Evolutionary conservation across 805 yeast species (phyloP).

Genomic region (Kurtzmaniella cleridarum): DNA sequence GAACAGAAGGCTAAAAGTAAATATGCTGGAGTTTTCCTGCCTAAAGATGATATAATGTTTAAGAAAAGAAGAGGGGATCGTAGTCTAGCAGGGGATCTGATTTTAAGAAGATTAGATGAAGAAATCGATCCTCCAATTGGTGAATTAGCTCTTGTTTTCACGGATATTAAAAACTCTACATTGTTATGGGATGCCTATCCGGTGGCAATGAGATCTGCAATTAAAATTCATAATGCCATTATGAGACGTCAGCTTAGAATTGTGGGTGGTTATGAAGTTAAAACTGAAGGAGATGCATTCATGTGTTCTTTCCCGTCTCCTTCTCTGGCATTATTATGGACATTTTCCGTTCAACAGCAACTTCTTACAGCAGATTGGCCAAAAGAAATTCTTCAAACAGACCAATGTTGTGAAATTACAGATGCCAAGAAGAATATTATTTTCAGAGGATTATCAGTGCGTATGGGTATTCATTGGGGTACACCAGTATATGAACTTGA

Average conservation of each 20-base stretch:
- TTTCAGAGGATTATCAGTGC: constrained; percentile 85
- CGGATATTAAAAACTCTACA: constrained; percentile 95
- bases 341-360: constrained; percentile 86
- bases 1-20: constrained; percentile 37
- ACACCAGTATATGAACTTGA: constrained; percentile 93
- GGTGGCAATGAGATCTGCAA: constrained; percentile 93
- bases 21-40: constrained; percentile 11
- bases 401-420: constrained; percentile 75
- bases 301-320: constrained; percentile 97
- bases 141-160: constrained; percentile 90
- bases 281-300: constrained; percentile 98
- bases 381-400: constrained; percentile 75
- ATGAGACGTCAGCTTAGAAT: constrained; percentile 92
- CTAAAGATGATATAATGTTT: constrained; percentile 24
- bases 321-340: constrained; percentile 86
- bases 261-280: constrained; percentile 96
- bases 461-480: constrained; percentile 99
- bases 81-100: constrained; percentile 49
- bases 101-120: constrained; percentile 74
- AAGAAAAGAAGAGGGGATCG: constrained; percentile 45
- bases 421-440: constrained; percentile 58
- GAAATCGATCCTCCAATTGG: constrained; percentile 96
- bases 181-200: constrained; percentile 90
- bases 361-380: constrained; percentile 90
- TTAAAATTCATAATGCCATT: constrained; percentile 85